Percentiles rank a stretch among this genome's conserved stretches.
Conservation (phyloP, 2,329 filamentous ascomycete genomes). For the Alternaria ventricosa region DNA sequence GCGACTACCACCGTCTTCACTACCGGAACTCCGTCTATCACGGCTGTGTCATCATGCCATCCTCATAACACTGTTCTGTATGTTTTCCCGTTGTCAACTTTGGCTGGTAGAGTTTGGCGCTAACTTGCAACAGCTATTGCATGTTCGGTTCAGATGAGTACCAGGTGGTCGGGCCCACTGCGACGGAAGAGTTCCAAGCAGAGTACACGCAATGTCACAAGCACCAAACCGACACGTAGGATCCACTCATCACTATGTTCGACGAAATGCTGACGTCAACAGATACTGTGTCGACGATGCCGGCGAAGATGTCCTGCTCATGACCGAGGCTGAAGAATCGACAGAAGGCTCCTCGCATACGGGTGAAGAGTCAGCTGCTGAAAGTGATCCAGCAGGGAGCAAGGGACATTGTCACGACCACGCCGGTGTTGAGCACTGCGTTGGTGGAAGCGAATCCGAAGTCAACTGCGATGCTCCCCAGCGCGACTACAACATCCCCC, state of each 20-base stretch:
- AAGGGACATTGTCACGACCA: slow-evolving; percentile 70
- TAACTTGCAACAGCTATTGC: slow-evolving; percentile 50
- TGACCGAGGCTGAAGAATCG: slow-evolving; percentile 46
- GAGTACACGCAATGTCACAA: slow-evolving; percentile 70
- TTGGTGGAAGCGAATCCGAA: slow-evolving; percentile 54
- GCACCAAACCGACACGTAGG: slow-evolving; percentile 65
- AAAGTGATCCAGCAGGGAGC: slow-evolving; percentile 23
- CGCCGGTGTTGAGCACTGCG: slow-evolving; percentile 74
- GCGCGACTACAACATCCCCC: slow-evolving; percentile 69
- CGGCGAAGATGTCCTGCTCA: slow-evolving; percentile 67
- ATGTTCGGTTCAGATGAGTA: slow-evolving; percentile 53
- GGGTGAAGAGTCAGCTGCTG: slow-evolving; percentile 10
- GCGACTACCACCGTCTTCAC: slow-evolving; percentile 1
- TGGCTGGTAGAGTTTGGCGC: neutral
- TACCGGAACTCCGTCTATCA: slow-evolving; percentile 36
- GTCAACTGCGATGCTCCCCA: slow-evolving; percentile 56
- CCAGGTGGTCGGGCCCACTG: slow-evolving; percentile 59
- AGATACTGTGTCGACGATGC: slow-evolving; percentile 68
- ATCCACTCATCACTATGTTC: neutral
- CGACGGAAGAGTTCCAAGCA: slow-evolving; percentile 63
- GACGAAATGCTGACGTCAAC: neutral
- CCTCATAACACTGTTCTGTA: slow-evolving; percentile 56
- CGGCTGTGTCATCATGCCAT: slow-evolving; percentile 62
- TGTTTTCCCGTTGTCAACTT: slow-evolving; percentile 10
- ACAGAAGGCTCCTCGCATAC: slow-evolving; percentile 23